Base-by-base conservation (phyloP, 345 rosid species). In the Rhodamnia rubescens region DNA sequence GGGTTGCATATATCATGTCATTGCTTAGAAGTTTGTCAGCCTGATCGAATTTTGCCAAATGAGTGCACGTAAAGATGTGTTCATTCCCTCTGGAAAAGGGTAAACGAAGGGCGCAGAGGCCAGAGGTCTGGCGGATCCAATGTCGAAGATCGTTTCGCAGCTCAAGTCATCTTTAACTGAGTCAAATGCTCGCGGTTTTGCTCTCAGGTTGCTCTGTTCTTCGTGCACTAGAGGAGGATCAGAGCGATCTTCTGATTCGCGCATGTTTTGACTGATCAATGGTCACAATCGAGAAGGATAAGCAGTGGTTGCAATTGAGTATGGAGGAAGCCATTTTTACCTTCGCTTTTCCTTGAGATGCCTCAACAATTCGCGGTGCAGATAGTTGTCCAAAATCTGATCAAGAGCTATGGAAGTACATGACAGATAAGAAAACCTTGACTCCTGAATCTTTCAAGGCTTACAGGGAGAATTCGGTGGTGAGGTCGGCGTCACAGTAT, bases 281-380 rank as follows among this genome's bases (percentile, higher is more conserved):
- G 44, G 27, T 90, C 44, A 92, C 94, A 32, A 85, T 92, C 2
- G 93, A 92, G 51, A 92, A 95, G 91, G 94, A 88, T 47, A 93
- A 95, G 91, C 92, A 93, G 27, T 91, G 95, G 95, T 89, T 93
- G 90, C 96, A 92, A 78, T 83, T 96, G 88, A 87, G 93, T 53
- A 83, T 91, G 88, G 99, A 97, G 89, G 99, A 97, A 93, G 96
- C 98, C n/a, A n/a, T n/a, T n/a, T n/a, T n/a, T n/a, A n/a, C n/a
- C n/a, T n/a, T n/a, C n/a, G n/a, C 53, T 95, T 89, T 91, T 88
- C 86, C 87, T 89, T 95, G 81, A 91, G 91, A 83, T 94, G 98
- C 92, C 88, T 95, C 83, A 92, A 88, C 81, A 88, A 88, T 95
- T 86, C 44, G 61, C 7, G 90, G 89, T 22, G 87, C 87, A 85